phyloP scores from a whole-genome alignment of 2,329 filamentous ascomycete species.

The Talaromyces sp. region DNA sequence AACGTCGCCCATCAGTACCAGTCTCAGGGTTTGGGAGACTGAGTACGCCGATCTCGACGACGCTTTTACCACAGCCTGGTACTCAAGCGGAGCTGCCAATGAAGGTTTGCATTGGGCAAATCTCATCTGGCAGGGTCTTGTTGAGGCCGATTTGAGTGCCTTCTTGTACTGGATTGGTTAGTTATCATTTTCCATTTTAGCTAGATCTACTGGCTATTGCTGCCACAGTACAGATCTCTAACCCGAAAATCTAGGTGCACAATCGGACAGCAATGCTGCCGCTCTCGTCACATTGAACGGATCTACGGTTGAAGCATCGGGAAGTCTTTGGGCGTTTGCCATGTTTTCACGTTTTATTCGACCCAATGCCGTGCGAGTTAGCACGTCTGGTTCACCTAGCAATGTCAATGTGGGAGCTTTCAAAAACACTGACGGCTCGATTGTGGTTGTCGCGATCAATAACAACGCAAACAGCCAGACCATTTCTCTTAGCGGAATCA shows the following conservation, averaged over 20 bases:
- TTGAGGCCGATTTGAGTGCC: conserved; percentile 5
- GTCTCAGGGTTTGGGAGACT: conserved; percentile 2
- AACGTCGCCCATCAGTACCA: conserved; percentile 4
- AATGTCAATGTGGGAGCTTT: background rate
- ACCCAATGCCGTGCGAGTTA: background rate
- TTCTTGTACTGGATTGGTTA: conserved; percentile 12
- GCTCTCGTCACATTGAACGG: background rate
- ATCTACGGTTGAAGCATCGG: background rate
- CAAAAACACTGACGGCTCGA: background rate
- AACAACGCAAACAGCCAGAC: background rate
- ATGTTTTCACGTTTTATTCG: conserved; percentile 7
- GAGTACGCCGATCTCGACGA: conserved; percentile 7
- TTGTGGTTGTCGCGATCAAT: background rate
- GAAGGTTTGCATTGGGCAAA: conserved; percentile 14
- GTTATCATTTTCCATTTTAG: background rate
- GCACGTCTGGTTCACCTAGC: background rate
- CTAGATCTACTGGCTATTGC: background rate
- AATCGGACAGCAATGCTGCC: background rate
- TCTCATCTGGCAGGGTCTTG: background rate
- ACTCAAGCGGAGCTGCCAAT: background rate
- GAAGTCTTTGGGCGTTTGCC: background rate
- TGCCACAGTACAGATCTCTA: background rate
- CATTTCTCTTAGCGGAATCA: background rate
- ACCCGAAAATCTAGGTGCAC: background rate
- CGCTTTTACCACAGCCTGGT: conserved; percentile 4